Evolutionary conservation across 129 eudicot species (phyloP), one percentile per base, ranked within the genome.

Genomic region (Solidago caesia): DNA sequence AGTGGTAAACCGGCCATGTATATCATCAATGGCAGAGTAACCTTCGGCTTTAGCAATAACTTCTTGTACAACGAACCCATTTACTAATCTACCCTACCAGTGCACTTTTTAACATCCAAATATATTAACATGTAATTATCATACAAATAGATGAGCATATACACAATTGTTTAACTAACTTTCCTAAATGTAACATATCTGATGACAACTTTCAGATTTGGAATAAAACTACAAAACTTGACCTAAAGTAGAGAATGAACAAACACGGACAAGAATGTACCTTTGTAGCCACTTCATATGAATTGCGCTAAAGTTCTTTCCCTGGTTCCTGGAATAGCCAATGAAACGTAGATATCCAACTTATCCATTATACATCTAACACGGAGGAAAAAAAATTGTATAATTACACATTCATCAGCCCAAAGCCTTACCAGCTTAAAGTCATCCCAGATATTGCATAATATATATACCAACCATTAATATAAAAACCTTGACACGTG

Each of bases 211-310:
- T 71, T 29, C 39, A 29, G 39, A 29, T 29, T 2, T 29, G 2
- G 21, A 59, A 47, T 25, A 4, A 68, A 58, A 5, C 29, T 52
- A 8, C 72, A 55, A 26, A 12, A 13, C 47, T 70, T 75, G 43
- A 76, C 56, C 41, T 25, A 71, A n/a, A 71, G 14, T n/a, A 29
- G n/a, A 48, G 14, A 72, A 58, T 42, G 29, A 58, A 61, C 29
- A 61, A 56, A 56, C 8, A 42, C 41, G 29, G 73, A 70, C 58
- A 15, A 7, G n/a, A 49, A 11, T 46, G 45, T 84, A 94, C 98
- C 97, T 94, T 94, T 43, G 65, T 51, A 64, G 96, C 61, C 43
- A 94, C 91, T 84, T 94, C 97, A 67, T 90, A 65, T 46, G 98
- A 94, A 76, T 88, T 94, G 66, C 63, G 87, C 72, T 90, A 94